Percentiles rank a stretch among this genome's conserved stretches.
Evolutionary conservation across 495 filamentous ascomycete species (phyloP).

Genomic region (Rhypophila decipiens): DNA sequence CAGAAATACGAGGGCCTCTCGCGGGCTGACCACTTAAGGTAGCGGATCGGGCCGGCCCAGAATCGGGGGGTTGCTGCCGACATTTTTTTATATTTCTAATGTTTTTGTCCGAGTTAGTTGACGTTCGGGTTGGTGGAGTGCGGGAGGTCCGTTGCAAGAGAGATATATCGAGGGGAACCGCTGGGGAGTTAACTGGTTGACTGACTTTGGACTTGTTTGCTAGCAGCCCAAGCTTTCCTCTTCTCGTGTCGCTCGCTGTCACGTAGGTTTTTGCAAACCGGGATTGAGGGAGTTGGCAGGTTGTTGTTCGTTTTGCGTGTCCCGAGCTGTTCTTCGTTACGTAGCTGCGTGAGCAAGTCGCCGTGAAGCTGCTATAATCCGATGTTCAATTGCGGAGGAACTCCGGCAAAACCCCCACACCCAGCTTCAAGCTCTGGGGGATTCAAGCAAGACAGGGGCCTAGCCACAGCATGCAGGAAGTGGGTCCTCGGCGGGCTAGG

Average conservation of each 20-base stretch:
- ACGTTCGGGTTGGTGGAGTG: too few species aligned
- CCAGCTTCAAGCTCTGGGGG: too few species aligned
- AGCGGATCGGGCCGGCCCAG: constrained; percentile 73
- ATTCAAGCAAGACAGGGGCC: neutral
- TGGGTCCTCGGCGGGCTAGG: neutral
- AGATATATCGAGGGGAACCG: neutral
- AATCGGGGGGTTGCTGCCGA: constrained; percentile 59
- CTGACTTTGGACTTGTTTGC: too few species aligned
- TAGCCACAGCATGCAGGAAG: neutral
- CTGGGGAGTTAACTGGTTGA: neutral
- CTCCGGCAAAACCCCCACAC: constrained; percentile 7
- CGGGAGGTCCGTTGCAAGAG: neutral
- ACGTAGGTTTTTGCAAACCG: too few species aligned
- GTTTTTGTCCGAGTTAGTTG: too few species aligned
- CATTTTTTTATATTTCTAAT: constrained; percentile 40
- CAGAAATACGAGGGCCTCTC: constrained; percentile 86
- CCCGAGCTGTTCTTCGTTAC: neutral
- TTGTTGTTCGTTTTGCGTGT: neutral
- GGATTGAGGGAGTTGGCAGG: neutral
- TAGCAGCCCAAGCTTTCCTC: too few species aligned
- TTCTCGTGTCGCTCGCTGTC: too few species aligned
- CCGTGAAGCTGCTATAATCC: neutral
- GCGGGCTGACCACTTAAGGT: constrained; percentile 79
- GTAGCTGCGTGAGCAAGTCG: neutral
- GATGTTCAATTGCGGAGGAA: constrained; percentile 12